phyloP scores from a whole-genome alignment of 208 protist genomes.

The Crithidia fasciculata region DNA sequence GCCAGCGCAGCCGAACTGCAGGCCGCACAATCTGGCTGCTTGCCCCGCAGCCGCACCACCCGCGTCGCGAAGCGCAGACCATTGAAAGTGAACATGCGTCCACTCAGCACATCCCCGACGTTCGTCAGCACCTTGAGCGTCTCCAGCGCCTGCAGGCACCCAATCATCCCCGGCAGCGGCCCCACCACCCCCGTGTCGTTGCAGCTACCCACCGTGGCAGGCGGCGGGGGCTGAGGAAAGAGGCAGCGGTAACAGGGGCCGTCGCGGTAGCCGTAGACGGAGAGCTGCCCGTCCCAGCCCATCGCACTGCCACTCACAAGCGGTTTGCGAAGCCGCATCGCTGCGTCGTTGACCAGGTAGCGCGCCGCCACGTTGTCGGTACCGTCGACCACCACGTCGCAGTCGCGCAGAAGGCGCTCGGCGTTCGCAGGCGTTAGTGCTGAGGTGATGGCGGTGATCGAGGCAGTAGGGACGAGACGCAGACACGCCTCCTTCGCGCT shows the following conservation, averaged over 20 bases:
- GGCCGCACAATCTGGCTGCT: constrained; percentile 60
- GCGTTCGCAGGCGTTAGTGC: constrained; percentile 75
- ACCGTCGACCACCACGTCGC: constrained; percentile 93
- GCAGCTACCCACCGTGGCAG: constrained; percentile 88
- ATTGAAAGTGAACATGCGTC: constrained; percentile 90
- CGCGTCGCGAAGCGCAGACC: constrained; percentile 66
- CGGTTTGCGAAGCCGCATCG: constrained; percentile 78
- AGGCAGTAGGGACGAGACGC: constrained; percentile 64
- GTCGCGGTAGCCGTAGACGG: constrained; percentile 80
- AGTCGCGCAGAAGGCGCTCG: constrained; percentile 58
- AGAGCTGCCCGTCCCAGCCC: constrained; percentile 95
- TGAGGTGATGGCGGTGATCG: constrained; percentile 42
- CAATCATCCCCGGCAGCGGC: constrained; percentile 94
- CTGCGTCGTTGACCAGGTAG: constrained; percentile 95
- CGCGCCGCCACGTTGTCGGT: constrained; percentile 94
- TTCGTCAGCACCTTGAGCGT: constrained; percentile 85
- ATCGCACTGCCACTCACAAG: constrained; percentile 96
- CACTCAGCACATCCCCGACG: constrained; percentile 66
- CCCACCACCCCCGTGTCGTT: constrained; percentile 93
- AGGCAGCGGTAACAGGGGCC: constrained; percentile 95
- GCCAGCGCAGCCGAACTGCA: constrained; percentile 49
- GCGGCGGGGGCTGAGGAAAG: constrained; percentile 88
- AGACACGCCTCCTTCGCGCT: constrained; percentile 75
- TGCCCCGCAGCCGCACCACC: constrained; percentile 71
- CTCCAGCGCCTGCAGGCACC: constrained; percentile 94